A percentile compares a stretch with the other conserved stretches of the same genome.
Evolutionary conservation across 23 red algal species (phyloP).

Genomic region (Gracilariopsis chorda): DNA sequence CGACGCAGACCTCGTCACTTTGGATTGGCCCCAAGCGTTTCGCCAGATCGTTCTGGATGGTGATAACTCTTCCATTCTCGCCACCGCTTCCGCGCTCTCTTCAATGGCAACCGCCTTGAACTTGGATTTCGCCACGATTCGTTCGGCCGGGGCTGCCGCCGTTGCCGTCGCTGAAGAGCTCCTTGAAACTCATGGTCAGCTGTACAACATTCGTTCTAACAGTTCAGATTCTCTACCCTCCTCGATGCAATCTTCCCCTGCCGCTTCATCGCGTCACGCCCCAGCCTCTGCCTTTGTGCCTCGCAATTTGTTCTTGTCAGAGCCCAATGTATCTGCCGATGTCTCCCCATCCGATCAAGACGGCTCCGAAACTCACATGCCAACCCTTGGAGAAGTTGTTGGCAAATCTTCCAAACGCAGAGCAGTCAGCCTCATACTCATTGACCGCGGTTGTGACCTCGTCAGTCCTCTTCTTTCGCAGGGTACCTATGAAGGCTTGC

Average conservation of each 20-base stretch:
- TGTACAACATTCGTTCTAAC: not conserved
- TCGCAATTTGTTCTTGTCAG: not conserved
- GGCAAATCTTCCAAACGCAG: not conserved
- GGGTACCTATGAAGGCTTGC: conserved; percentile 89
- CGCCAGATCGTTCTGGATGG: conserved; percentile 68
- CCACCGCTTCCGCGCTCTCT: conserved; percentile 49
- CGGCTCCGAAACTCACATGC: not conserved
- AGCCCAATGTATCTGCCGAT: not conserved
- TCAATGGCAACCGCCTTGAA: conserved; percentile 12
- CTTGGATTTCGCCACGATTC: conserved; percentile 42
- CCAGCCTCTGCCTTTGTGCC: conserved; percentile 1
- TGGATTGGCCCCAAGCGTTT: conserved; percentile 67
- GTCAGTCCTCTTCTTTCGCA: conserved; percentile 90
- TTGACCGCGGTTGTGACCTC: conserved; percentile 84
- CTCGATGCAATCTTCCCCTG: conserved; percentile 7
- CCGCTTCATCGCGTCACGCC: not conserved
- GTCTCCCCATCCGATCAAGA: not conserved
- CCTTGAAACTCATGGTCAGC: conserved; percentile 49
- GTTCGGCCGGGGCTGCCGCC: conserved; percentile 62
- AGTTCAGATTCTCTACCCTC: not conserved
- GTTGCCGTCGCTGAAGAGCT: conserved; percentile 48
- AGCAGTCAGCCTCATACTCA: conserved; percentile 61
- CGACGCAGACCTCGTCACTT: conserved; percentile 58
- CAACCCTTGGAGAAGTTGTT: not conserved
- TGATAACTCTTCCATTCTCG: conserved; percentile 54